Evolutionary conservation across 371 early-diverging fungal genomes (phyloP).

Genomic region (Aphelidium insulamus): DNA sequence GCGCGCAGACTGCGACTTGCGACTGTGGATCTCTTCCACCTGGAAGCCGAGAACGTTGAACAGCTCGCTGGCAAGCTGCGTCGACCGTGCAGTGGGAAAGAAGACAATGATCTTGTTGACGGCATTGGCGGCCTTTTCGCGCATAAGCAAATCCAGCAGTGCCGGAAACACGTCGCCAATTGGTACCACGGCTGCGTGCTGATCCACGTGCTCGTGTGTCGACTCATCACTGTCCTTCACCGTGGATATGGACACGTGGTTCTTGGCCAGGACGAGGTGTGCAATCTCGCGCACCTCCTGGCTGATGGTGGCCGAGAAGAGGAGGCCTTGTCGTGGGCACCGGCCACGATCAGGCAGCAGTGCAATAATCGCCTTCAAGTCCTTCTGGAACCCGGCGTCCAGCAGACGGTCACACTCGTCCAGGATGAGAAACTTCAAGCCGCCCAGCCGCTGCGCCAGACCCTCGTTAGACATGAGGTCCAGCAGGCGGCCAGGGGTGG

Average conservation of each 20-base stretch:
- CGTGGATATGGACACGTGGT: slow-evolving; percentile 45
- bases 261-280: slow-evolving; percentile 27
- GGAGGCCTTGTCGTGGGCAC: slow-evolving; percentile 89
- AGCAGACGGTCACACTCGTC: slow-evolving; percentile 98
- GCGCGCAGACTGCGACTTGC: slow-evolving; percentile 46
- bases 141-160: too few species aligned
- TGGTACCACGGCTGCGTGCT: slow-evolving; percentile 36
- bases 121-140: slow-evolving; percentile 16
- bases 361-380: slow-evolving; percentile 57
- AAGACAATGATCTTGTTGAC: slow-evolving; percentile 69
- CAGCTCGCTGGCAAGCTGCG: slow-evolving; percentile 43
- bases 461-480: slow-evolving; percentile 47
- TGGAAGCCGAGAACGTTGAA: slow-evolving; percentile 20
- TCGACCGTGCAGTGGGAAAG: slow-evolving; percentile 55
- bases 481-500: slow-evolving; percentile 80
- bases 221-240: slow-evolving; percentile 62
- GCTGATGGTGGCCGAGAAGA: slow-evolving; percentile 95
- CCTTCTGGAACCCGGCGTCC: slow-evolving; percentile 93
- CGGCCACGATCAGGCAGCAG: slow-evolving; percentile 46
- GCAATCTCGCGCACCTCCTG: slow-evolving; percentile 61
- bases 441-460: slow-evolving; percentile 31
- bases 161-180: too few species aligned
- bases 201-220: slow-evolving; percentile 37
- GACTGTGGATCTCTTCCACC: slow-evolving; percentile 59
- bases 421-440: slow-evolving; percentile 53